Conservation (phyloP, 106 monocot genomes). For the Acorus calamus region DNA sequence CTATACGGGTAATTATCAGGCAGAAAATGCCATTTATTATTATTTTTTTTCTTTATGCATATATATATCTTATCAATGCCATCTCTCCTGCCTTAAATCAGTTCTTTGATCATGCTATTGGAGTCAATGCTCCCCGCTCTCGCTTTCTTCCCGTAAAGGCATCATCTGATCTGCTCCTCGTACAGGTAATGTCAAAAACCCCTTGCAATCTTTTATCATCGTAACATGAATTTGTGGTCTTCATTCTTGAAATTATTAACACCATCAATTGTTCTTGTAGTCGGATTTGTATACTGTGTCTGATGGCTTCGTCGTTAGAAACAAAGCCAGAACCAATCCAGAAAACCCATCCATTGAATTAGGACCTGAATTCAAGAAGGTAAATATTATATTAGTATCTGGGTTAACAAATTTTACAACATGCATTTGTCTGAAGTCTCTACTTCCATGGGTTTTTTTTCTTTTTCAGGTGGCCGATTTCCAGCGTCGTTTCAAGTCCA, state of each 20-base stretch:
- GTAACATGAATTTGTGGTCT: neutral
- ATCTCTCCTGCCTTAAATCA: constrained; percentile 13
- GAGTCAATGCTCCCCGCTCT: constrained; percentile 75
- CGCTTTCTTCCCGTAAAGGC: constrained; percentile 89
- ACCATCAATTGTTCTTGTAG: constrained; percentile 24
- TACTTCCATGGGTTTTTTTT: constrained; percentile 1
- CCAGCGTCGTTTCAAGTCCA: constrained; percentile 88
- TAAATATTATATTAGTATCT: constrained; percentile 5
- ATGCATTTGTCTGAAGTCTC: neutral
- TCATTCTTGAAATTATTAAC: no score
- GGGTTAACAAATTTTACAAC: neutral
- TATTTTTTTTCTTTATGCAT: neutral
- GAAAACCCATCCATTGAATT: constrained; percentile 82
- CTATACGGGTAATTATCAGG: constrained; percentile 59
- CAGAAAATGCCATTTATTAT: no score
- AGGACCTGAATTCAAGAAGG: constrained; percentile 97
- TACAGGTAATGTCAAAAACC: constrained; percentile 42
- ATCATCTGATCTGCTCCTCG: constrained; percentile 87
- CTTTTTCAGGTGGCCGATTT: constrained; percentile 64
- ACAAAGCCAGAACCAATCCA: constrained; percentile 68
- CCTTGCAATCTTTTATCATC: neutral
- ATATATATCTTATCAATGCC: neutral
- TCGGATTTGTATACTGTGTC: constrained; percentile 88
- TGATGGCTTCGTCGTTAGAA: constrained; percentile 77
- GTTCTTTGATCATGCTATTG: constrained; percentile 97